Percentiles rank a stretch among this genome's conserved stretches.
phyloP scores from a whole-genome alignment of 2,329 filamentous ascomycete species.

The Dothiorella sarmentorum region DNA sequence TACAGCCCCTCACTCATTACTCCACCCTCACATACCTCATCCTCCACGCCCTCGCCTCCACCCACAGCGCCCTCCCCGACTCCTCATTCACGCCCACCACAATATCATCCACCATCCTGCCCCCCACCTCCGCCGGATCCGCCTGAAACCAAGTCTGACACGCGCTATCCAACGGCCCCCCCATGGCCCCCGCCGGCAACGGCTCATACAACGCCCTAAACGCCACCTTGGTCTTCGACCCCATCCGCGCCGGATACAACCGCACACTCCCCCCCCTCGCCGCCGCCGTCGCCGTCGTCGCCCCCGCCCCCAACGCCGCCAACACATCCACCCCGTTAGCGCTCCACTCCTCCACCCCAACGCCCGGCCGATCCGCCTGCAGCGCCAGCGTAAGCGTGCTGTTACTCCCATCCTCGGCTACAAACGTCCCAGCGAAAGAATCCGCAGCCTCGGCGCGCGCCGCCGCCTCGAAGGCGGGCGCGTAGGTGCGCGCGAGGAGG shows the following conservation, averaged over 20 bases:
- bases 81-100: background rate
- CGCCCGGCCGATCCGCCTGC: constrained; percentile 18
- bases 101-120: constrained; percentile 1
- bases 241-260: background rate
- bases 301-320: background rate
- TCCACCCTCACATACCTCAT: background rate
- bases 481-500: constrained; percentile 6
- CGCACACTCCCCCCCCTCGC: background rate
- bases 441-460: constrained; percentile 22
- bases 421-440: constrained; percentile 21
- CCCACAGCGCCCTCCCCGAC: background rate
- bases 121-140: background rate
- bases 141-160: background rate
- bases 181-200: background rate
- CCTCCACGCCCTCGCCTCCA: constrained; percentile 5
- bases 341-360: constrained; percentile 21
- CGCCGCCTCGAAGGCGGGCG: constrained; percentile 23
- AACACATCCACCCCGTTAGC: constrained; percentile 26
- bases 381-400: background rate
- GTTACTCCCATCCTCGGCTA: too few relatives aligned
- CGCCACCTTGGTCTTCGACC: background rate
- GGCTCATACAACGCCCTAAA: background rate
- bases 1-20: too few relatives aligned
- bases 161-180: background rate
- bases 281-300: background rate